Conservation (phyloP, 1,284 basidiomycete species). For the Dichomitus squalens region DNA sequence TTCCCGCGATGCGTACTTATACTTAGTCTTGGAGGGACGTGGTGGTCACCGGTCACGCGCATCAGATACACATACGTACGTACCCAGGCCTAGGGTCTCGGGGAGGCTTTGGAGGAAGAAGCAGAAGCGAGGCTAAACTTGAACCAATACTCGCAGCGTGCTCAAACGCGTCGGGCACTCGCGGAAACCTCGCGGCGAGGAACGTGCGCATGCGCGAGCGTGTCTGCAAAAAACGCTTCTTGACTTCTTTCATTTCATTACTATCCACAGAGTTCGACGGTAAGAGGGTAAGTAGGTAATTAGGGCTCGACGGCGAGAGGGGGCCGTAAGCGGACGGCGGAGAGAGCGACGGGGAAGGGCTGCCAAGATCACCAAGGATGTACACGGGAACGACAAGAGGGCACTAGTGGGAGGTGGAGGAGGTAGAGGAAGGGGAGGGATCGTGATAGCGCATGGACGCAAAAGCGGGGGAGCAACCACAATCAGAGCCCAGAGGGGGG, state of each 20-base stretch:
- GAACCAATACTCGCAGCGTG: too few species aligned
- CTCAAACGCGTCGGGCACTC: neutral
- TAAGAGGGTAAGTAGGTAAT: conserved; percentile 5
- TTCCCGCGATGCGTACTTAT: neutral
- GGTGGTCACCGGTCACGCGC: neutral
- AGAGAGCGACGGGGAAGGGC: neutral
- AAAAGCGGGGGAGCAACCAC: neutral
- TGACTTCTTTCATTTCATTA: conserved; percentile 16
- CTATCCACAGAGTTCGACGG: conserved; percentile 12
- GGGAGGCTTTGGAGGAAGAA: too few species aligned
- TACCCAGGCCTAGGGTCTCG: too few species aligned
- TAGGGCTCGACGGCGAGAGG: neutral
- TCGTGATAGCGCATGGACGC: neutral
- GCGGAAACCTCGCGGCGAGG: neutral
- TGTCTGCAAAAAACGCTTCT: conserved; percentile 1
- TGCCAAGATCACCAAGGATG: too few species aligned
- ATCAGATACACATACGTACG: too few species aligned
- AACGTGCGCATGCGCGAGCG: neutral
- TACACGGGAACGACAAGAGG: neutral
- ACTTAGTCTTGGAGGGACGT: too few species aligned
- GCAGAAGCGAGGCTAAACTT: too few species aligned
- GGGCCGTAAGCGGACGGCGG: neutral
- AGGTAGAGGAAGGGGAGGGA: neutral
- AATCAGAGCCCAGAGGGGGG: neutral
- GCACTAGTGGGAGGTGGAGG: neutral